These are phyloP conservation scores for Besnoitia besnoiti DNA, from an alignment of 169 alveolate species.

Conservation along the genomic window DNA sequence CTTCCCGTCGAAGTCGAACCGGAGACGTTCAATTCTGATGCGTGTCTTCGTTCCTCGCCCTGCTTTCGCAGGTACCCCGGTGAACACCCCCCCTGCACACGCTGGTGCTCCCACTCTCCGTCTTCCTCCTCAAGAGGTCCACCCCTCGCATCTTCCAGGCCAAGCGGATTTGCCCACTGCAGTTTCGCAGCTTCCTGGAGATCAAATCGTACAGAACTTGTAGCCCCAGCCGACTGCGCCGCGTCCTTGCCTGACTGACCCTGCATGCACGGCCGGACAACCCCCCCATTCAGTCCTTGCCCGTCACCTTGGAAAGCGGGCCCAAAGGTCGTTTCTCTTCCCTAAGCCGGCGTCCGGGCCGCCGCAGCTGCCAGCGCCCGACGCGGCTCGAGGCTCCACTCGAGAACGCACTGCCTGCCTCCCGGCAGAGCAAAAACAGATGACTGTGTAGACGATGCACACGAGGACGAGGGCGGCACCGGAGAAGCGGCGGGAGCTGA, in stretches of 20 bases:
- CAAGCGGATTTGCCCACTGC: conserved; percentile 73
- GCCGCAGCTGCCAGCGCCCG: neutral
- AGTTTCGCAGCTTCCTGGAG: conserved; percentile 61
- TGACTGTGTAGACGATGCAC: neutral
- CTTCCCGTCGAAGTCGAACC: conserved; percentile 69
- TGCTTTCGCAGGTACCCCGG: neutral
- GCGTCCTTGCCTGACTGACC: neutral
- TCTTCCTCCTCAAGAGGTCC: neutral
- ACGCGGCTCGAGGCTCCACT: conserved; percentile 3
- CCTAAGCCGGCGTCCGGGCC: neutral
- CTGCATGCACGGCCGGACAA: neutral
- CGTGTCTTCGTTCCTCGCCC: neutral
- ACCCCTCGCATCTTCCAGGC: conserved; percentile 44
- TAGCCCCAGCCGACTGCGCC: neutral
- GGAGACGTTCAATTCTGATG: conserved; percentile 49
- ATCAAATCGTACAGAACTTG: neutral
- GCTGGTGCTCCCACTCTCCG: conserved; percentile 21
- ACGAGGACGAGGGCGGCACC: neutral
- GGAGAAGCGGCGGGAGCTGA: neutral
- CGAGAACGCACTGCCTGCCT: conserved; percentile 19
- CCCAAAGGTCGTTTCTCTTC: neutral
- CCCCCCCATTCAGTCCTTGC: neutral
- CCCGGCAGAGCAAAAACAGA: neutral
- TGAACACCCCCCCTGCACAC: neutral
- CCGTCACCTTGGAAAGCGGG: neutral